Base-by-base conservation (phyloP, 768 basidiomycete species). In the Leucosporidium creatinivorum region DNA sequence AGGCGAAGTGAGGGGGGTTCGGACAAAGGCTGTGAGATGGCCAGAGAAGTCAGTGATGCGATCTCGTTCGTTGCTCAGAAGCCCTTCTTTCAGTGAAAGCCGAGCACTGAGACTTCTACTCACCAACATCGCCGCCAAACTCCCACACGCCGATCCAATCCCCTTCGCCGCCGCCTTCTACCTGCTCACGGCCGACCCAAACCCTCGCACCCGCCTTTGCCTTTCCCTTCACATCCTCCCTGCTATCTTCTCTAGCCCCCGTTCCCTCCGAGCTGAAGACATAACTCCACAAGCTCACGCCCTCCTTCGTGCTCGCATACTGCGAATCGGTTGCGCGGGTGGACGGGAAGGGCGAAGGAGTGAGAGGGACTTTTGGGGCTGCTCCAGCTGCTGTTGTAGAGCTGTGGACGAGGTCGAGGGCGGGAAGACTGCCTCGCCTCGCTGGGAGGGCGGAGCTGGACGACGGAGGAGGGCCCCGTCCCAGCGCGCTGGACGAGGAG, bases 121-220 rank as follows among this genome's bases (percentile, higher is more conserved):
- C 57, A 66, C 61, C 58, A 28, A 63, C 26, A 4, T n/a, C 17
- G 3, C 49, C 51, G 6, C 39, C n/a, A 18, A 68, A 60, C 52
- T 61, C 28, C 69, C 69, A 69, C 23, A 63, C 47, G 23, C 51
- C 69, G 1, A 59, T 31, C 69, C 69, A 66, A 9, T 50, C 23
- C 13, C 65, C 69, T 15, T 44, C 39, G 8, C 26, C 21, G 0
- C 9, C 21, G 8, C 39, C 49, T 8, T 56, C 31, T 3, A 4
- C 12, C 8, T 39, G 47, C 30, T 58, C 36, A 0, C 55, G 13
- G 1, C 49, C 64, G 3, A 69, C 58, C 69, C 69, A 69, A 2
- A 66, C 61, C 28, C 50, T 21, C 1, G 39, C 51, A 1, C 57
- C 62, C 4, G 26, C 15, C 44, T 3, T 62, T 48, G 1, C 62